Percentiles rank a stretch among this genome's conserved stretches.
These are phyloP conservation scores for Chrysophaeum taylorii DNA, from an alignment of 352 stramenopile genomes.

Conservation along the genomic window DNA sequence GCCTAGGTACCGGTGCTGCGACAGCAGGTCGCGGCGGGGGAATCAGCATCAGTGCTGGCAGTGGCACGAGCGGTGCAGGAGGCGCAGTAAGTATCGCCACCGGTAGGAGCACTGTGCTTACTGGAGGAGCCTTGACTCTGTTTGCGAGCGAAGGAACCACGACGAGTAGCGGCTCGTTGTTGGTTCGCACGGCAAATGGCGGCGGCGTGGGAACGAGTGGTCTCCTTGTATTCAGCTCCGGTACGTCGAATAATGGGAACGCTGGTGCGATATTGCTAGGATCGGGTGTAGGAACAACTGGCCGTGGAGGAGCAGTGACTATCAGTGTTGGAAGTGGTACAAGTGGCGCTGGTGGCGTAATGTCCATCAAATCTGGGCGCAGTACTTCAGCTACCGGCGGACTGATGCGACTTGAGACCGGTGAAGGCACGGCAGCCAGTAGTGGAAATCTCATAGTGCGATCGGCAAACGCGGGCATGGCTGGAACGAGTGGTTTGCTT, in stretches of 20 bases:
- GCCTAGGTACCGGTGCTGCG: too few relatives aligned
- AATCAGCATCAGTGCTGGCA: too few relatives aligned
- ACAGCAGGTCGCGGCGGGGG: too few relatives aligned
- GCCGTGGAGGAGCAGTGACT: conserved; percentile 20
- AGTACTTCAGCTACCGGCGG: background rate
- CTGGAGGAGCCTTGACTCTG: too few relatives aligned
- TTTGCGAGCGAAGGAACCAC: too few relatives aligned
- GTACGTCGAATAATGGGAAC: conserved; percentile 20
- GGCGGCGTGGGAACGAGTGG: conserved; percentile 20
- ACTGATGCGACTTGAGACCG: too few relatives aligned
- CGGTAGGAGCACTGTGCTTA: too few relatives aligned
- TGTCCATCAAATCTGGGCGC: conserved; percentile 16
- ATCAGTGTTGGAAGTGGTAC: conserved; percentile 24
- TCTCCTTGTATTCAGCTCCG: conserved; percentile 23
- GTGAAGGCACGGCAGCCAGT: conserved; percentile 18
- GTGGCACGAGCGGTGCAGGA: too few relatives aligned
- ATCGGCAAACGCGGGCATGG: conserved; percentile 17
- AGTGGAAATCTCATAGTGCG: conserved; percentile 21
- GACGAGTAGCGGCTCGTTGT: conserved; percentile 19
- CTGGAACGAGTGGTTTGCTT: conserved; percentile 12
- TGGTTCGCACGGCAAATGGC: conserved; percentile 11
- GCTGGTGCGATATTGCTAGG: conserved; percentile 24
- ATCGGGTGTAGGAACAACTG: conserved; percentile 17
- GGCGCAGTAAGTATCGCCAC: too few relatives aligned
- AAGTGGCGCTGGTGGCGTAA: conserved; percentile 8